These are phyloP conservation scores for Platismatia glauca DNA, from an alignment of 495 filamentous ascomycete species.

Conservation along the genomic window DNA sequence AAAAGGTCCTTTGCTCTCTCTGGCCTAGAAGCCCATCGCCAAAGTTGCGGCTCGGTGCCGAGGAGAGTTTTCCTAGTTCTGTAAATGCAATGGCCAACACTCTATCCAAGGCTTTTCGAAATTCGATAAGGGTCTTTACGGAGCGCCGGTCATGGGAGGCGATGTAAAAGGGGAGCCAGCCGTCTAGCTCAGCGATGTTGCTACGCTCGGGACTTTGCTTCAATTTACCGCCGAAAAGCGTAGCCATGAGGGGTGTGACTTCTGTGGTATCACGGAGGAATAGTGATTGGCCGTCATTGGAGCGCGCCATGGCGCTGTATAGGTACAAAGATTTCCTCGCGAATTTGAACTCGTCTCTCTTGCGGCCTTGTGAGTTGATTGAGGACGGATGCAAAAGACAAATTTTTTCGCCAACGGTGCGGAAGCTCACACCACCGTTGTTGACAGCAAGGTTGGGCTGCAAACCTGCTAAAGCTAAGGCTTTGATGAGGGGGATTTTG, in stretches of 20 bases:
- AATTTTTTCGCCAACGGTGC: slow-evolving; percentile 34
- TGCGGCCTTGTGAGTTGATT: slow-evolving; percentile 27
- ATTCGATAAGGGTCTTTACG: slow-evolving; percentile 35
- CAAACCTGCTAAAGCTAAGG: slow-evolving; percentile 39
- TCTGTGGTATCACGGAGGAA: slow-evolving; percentile 39
- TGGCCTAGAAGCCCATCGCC: neutral
- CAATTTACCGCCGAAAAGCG: slow-evolving; percentile 45
- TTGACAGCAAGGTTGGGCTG: slow-evolving; percentile 42
- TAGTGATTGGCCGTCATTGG: slow-evolving; percentile 35
- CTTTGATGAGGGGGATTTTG: slow-evolving; percentile 41
- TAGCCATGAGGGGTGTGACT: slow-evolving; percentile 36
- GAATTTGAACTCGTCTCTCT: slow-evolving; percentile 5
- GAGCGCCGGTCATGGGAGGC: slow-evolving; percentile 25
- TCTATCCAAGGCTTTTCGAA: slow-evolving; percentile 35
- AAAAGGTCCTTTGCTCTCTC: slow-evolving; percentile 17
- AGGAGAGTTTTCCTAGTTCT: slow-evolving; percentile 15
- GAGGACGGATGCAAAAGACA: slow-evolving; percentile 40
- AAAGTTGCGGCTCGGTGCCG: neutral
- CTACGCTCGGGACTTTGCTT: slow-evolving; percentile 11
- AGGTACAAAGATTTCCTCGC: slow-evolving; percentile 28
- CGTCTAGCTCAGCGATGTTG: slow-evolving; percentile 37
- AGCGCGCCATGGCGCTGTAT: slow-evolving; percentile 33
- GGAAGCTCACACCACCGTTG: slow-evolving; percentile 27
- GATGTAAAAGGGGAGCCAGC: slow-evolving; percentile 40
- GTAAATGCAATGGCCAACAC: slow-evolving; percentile 18